Evolutionary conservation across 768 basidiomycete genomes (phyloP).

Genomic region (Coprinopsis cinerea): DNA sequence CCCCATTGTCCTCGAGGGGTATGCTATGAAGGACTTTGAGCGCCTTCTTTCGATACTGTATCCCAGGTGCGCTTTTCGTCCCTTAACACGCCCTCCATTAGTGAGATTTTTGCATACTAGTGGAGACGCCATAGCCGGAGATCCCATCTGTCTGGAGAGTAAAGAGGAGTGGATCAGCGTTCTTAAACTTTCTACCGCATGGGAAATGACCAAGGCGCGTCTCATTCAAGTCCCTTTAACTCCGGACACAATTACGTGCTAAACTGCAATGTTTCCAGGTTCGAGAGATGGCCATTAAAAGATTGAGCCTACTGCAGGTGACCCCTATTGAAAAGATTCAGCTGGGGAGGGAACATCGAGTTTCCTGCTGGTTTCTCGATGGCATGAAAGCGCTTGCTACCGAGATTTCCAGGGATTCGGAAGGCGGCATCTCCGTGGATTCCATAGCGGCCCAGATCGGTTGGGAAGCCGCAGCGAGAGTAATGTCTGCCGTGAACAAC

Average conservation of each 20-base stretch:
- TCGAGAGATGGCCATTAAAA: background rate
- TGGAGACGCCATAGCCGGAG: background rate
- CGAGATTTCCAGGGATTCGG: too few relatives aligned
- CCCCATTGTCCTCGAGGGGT: slow-evolving; percentile 2
- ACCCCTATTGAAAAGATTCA: background rate
- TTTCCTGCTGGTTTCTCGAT: background rate
- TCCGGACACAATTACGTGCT: too few relatives aligned
- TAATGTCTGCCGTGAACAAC: too few relatives aligned
- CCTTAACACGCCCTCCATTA: background rate
- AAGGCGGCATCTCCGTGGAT: too few relatives aligned
- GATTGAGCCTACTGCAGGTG: background rate
- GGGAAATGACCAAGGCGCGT: background rate
- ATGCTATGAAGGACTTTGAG: background rate
- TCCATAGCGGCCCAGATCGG: too few relatives aligned
- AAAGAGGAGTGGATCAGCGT: slow-evolving; percentile 1
- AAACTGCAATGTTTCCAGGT: too few relatives aligned
- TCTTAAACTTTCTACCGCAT: background rate
- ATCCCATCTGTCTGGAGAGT: background rate
- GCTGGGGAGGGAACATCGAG: background rate
- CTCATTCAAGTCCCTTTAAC: background rate
- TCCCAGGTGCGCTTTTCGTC: background rate
- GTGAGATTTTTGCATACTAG: background rate
- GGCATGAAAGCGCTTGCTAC: too few relatives aligned
- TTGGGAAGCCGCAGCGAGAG: too few relatives aligned
- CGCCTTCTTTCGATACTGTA: background rate